Evolutionary conservation across 306 rosid genomes (phyloP), one percentile per base, ranked within the genome.

Genomic region (Castanopsis chinensis): DNA sequence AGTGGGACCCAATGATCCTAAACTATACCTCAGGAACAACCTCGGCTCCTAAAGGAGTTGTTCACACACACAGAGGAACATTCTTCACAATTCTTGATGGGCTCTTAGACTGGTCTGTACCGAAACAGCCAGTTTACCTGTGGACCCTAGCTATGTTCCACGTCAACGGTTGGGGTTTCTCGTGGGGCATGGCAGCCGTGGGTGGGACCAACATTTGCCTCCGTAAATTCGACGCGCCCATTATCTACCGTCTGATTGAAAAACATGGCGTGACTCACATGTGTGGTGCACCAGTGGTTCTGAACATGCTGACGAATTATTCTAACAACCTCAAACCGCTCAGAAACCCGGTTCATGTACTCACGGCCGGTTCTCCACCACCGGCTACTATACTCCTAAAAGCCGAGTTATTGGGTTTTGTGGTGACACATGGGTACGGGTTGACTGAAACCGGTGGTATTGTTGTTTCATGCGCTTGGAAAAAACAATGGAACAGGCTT

Each of bases 131-230:
- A 14, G 72, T 76, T 5, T 76, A 61, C 61, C 30, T 76, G 25
- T 76, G 79, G 79, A 76, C 79, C 4, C 73, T 76, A 5, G 28
- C 79, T 3, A 64, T 76, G 61, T 76, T 64, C 33, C 79, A 76
- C 1, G 79, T 72, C 15, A 70, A 77, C 51, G 80, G 80, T 5
- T 77, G 80, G 80, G 6, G 80, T 60, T 77, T 14, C 33, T n/a
- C 80, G 18, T 77, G 80, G 80, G 80, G 74, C 9, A 77, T 77
- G 30, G 80, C 80, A 8, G 74, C 80, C 7, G 73, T 77, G 12
- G 82, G 76, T 43, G 82, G 69, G 17, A 79, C 76, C 82, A 79
- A 71, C 61, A 60, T 79, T 76, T 77, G 80, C 21, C 20, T 77
- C 20, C 51, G 74, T 18, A 77, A 77, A 53, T 77, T 77, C 19